phyloP scores from a whole-genome alignment of 176 grass and related monocot species.

The Zizania latifolia region DNA sequence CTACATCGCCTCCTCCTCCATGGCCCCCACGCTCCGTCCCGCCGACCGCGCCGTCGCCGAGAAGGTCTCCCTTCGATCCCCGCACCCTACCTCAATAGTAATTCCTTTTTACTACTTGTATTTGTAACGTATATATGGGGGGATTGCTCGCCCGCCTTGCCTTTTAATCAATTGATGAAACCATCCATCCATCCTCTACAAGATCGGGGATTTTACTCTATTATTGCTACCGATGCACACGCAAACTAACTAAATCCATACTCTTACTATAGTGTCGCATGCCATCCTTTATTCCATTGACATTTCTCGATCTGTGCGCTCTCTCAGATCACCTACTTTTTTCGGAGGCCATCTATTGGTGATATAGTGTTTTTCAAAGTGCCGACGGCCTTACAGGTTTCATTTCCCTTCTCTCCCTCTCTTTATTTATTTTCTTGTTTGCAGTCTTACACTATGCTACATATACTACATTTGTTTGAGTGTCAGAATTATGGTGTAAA shows the following conservation, averaged over 20 bases:
- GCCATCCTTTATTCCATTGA: no score
- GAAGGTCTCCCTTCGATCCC: neutral
- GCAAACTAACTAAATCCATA: no score
- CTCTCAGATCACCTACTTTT: slow-evolving; percentile 45
- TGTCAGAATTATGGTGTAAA: slow-evolving; percentile 39
- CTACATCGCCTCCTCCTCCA: slow-evolving; percentile 48
- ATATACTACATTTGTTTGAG: neutral
- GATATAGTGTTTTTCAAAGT: slow-evolving; percentile 47
- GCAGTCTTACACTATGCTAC: neutral
- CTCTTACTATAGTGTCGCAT: no score
- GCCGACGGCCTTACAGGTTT: slow-evolving; percentile 25
- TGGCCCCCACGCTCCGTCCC: slow-evolving; percentile 39
- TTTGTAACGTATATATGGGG: no score
- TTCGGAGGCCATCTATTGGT: slow-evolving; percentile 43
- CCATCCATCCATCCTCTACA: no score
- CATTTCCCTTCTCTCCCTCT: neutral
- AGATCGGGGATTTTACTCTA: no score
- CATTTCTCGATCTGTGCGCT: neutral
- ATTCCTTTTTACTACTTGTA: no score
- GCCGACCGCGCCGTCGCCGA: slow-evolving; percentile 45
- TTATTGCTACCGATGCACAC: no score
- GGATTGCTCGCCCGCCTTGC: no score
- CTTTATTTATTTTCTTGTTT: neutral
- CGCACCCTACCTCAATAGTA: neutral
- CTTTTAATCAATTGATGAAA: no score